A percentile compares a stretch with the other conserved stretches of the same genome.
phyloP scores from a whole-genome alignment of 768 basidiomycete genomes.

The Xerocomellus dryophilus region DNA sequence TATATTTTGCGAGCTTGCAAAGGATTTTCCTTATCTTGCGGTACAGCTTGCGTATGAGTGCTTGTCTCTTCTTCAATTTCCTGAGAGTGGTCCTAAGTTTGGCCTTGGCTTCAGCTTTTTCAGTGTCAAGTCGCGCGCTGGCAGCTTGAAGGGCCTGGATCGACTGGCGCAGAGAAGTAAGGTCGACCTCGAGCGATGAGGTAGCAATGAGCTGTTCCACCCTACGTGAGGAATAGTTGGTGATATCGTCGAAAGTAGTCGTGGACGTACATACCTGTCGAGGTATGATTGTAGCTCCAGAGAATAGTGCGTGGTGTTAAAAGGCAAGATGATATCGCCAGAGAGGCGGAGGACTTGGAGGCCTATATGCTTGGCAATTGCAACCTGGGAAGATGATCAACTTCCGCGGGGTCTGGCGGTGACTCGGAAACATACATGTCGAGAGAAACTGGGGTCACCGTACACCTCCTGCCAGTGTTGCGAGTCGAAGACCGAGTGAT shows the following conservation, averaged over 20 bases:
- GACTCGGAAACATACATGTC: conserved; percentile 49
- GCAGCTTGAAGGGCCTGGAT: conserved; percentile 49
- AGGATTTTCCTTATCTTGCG: conserved; percentile 10
- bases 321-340: conserved; percentile 62
- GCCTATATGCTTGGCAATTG: conserved; percentile 66
- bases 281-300: conserved; percentile 63
- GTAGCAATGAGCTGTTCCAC: conserved; percentile 27
- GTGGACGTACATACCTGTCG: conserved; percentile 42
- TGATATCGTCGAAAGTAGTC: conserved; percentile 25
- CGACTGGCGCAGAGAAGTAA: conserved; percentile 43
- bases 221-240: conserved; percentile 14
- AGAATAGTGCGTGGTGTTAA: conserved; percentile 78
- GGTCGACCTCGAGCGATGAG: conserved; percentile 46
- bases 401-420: background rate
- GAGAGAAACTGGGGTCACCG: conserved; percentile 71
- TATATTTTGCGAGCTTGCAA: conserved; percentile 37
- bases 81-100: conserved; percentile 46
- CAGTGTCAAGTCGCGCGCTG: conserved; percentile 54
- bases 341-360: conserved; percentile 58
- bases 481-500: conserved; percentile 72
- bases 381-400: conserved; percentile 42
- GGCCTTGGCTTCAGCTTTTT: conserved; percentile 54
- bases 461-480: conserved; percentile 71
- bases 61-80: conserved; percentile 31
- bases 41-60: conserved; percentile 20